Evolutionary conservation across 495 filamentous ascomycete species (phyloP).

Genomic region (Xylaria sp.): DNA sequence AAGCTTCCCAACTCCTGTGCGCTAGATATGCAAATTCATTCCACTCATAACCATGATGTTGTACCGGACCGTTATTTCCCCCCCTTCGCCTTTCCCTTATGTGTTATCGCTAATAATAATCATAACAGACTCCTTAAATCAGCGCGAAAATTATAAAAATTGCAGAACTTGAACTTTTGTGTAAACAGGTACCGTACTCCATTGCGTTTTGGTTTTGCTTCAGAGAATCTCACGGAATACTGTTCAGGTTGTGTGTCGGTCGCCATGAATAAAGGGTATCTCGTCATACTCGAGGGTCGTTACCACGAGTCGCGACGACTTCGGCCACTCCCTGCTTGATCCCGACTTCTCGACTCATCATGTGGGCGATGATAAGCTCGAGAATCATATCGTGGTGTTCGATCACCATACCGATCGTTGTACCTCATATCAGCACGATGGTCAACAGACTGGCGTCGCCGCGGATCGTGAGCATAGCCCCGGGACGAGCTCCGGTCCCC

Average conservation of each 20-base stretch:
- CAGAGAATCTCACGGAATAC: background rate
- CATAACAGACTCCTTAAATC: background rate
- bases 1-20: conserved; percentile 12
- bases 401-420: conserved; percentile 30
- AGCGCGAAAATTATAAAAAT: background rate
- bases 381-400: conserved; percentile 18
- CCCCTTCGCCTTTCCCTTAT: background rate
- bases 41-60: conserved; percentile 9
- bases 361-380: conserved; percentile 27
- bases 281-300: background rate
- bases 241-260: background rate
- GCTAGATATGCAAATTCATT: conserved; percentile 12
- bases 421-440: conserved; percentile 28
- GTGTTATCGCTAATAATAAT: background rate
- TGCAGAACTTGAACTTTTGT: background rate
- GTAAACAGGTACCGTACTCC: background rate
- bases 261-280: background rate
- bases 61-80: background rate
- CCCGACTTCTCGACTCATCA: conserved; percentile 12
- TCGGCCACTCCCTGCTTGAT: conserved; percentile 24
- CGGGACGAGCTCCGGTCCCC: background rate
- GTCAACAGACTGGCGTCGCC: conserved; percentile 25
- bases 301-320: conserved; percentile 38
- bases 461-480: conserved; percentile 11
- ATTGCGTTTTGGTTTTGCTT: background rate